Conservation (phyloP, 1,284 basidiomycete genomes). For the Ganoderma multipileum region DNA sequence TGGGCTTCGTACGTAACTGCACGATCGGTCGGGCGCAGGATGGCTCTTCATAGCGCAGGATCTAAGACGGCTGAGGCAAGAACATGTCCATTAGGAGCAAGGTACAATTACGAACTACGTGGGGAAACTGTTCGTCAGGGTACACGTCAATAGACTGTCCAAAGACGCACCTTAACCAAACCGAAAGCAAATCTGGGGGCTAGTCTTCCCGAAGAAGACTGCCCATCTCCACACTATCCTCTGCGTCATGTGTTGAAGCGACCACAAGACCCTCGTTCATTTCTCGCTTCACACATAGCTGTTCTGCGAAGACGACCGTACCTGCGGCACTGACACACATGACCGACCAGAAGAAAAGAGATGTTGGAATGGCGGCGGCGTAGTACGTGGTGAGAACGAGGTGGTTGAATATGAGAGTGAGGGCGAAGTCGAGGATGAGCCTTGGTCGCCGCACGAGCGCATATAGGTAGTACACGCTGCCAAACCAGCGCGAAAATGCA, state of each 20-base stretch:
- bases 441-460: conserved; percentile 89
- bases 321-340: conserved; percentile 74
- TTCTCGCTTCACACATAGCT: conserved; percentile 91
- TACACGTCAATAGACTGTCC: not conserved
- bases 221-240: conserved; percentile 66
- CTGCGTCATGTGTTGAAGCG: conserved; percentile 46
- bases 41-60: not conserved
- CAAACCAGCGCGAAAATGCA: conserved; percentile 7
- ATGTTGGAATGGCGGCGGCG: conserved; percentile 85
- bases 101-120: not conserved
- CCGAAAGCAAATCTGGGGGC: conserved; percentile 4
- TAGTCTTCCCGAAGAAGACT: conserved; percentile 47
- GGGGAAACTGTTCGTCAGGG: not conserved
- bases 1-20: not conserved
- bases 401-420: conserved; percentile 92
- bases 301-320: conserved; percentile 87
- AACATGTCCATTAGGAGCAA: conserved; percentile 3
- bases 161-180: conserved; percentile 7
- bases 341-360: conserved; percentile 89
- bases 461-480: conserved; percentile 88
- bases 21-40: not conserved
- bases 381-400: conserved; percentile 93
- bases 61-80: not conserved
- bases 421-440: conserved; percentile 91
- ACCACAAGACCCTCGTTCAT: conserved; percentile 87